Base-by-base conservation (phyloP, 805 yeast genomes). In the Isabelozyma pseudorhagii region DNA sequence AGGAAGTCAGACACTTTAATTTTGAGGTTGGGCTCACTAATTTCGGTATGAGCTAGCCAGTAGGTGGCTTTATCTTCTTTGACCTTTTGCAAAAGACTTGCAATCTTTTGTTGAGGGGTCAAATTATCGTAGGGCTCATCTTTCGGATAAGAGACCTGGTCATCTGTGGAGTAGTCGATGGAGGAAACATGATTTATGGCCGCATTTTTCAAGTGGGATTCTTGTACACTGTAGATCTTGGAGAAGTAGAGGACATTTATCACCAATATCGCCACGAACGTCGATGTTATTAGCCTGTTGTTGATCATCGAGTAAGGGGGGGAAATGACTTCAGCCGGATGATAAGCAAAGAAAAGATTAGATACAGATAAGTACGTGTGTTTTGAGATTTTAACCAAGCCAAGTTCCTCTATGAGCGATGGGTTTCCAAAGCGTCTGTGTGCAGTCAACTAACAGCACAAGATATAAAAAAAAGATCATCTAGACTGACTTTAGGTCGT, bases 1-100 rank as follows among this genome's bases (percentile, higher is more conserved):
- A 60, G 29, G 42, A 61, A 63, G 29, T 62, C 64, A 8, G 50
- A 52, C 2, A 61, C 58, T 8, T 58, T 50, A 27, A 63, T 52
- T 5, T 34, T 46, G 8, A 63, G 46, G 13, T 54, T 48, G 2
- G 60, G 61, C 40, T 63, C 59, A n/a, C 60, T 57, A 8, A 65
- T 51, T 7, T 51, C 62, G 6, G 66, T 63, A 48, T 66, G 55
- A 8, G 68, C 68, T 14, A 63, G 44, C 71, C 71, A 68, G 47
- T 58, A 67, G n/a, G 61, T 53, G 5, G 60, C 58, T 9, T 40
- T 45, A 39, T 67, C 62, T 14, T 43, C 29, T 9, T 56, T 52
- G 13, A 63, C 65, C 36, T 55, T 46, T 15, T 58, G 53, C 41
- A 64, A 48, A 8, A 59, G 49, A 45, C 58, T 55, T 8, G 58